phyloP scores from a whole-genome alignment of 768 basidiomycete species.

The Termitomyces sp. region DNA sequence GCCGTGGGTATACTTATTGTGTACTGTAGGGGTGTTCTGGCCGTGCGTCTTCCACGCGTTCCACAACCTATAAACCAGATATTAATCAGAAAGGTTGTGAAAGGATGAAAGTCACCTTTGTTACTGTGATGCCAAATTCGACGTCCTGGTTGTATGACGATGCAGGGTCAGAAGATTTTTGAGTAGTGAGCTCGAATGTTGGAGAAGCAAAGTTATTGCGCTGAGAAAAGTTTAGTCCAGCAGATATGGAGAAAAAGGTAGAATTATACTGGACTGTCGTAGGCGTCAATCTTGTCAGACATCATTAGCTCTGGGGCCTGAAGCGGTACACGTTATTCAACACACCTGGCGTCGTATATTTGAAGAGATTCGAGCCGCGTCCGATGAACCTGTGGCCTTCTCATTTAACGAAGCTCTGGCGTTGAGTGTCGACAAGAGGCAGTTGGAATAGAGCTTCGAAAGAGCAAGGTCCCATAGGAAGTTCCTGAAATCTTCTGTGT shows the following conservation, averaged over 20 bases:
- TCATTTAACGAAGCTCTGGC: constrained; percentile 34
- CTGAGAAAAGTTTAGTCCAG: background rate
- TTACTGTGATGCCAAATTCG: constrained; percentile 11
- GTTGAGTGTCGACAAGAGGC: constrained; percentile 46
- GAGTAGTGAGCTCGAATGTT: constrained; percentile 3
- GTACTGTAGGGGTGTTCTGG: background rate
- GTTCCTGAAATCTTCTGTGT: constrained; percentile 26
- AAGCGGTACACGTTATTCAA: background rate
- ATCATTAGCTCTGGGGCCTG: background rate
- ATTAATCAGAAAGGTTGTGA: background rate
- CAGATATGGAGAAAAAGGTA: background rate
- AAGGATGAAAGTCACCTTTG: background rate
- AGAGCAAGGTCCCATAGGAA: constrained; percentile 48
- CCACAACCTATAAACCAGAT: constrained; percentile 1
- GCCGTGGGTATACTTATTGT: background rate
- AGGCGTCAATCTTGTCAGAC: background rate
- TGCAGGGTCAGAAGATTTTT: background rate
- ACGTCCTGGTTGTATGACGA: constrained; percentile 5
- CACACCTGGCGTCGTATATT: background rate
- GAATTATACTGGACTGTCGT: background rate
- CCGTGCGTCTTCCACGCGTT: constrained; percentile 4
- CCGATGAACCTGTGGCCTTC: constrained; percentile 7
- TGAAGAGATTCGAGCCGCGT: background rate
- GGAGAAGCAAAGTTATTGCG: background rate
- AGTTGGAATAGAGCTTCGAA: constrained; percentile 46